phyloP scores from a whole-genome alignment of 129 eudicot genomes.

The Lonicera japonica region DNA sequence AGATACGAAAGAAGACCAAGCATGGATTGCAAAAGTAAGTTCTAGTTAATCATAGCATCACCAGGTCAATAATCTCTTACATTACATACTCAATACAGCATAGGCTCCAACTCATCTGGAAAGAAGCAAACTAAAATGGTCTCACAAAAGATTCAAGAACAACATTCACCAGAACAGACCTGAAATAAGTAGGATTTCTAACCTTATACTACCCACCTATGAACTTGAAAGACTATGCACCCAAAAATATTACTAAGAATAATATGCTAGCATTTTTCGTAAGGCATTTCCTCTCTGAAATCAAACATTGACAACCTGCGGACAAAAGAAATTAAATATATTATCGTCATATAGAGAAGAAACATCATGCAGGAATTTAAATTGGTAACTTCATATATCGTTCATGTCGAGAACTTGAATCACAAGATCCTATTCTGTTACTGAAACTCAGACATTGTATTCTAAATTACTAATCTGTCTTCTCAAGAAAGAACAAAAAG shows the following conservation, averaged over 20 bases:
- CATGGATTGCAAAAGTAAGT: not conserved
- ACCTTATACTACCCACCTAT: slow-evolving; percentile 4
- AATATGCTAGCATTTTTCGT: not conserved
- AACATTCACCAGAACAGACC: slow-evolving; percentile 8
- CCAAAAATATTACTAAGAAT: not conserved
- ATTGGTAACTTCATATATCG: too few relatives aligned
- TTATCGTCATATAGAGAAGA: not conserved
- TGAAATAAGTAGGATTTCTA: slow-evolving; percentile 4
- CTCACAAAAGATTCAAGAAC: not conserved
- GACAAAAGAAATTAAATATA: not conserved
- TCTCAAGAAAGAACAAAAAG: not conserved
- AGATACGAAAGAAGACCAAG: not conserved
- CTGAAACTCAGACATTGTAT: too few relatives aligned
- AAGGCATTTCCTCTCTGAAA: slow-evolving; percentile 3
- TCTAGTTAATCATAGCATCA: not conserved
- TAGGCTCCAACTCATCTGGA: not conserved
- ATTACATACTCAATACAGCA: not conserved
- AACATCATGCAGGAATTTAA: not conserved
- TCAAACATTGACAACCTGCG: not conserved
- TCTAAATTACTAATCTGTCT: too few relatives aligned
- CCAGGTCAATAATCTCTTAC: not conserved
- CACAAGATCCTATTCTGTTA: too few relatives aligned
- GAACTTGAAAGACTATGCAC: not conserved
- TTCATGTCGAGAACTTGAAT: too few relatives aligned
- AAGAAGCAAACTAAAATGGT: not conserved